Evolutionary conservation across 176 grass and related monocot species (phyloP), one percentile per base, ranked within the genome.

Genomic region (Eragrostis nindensis): DNA sequence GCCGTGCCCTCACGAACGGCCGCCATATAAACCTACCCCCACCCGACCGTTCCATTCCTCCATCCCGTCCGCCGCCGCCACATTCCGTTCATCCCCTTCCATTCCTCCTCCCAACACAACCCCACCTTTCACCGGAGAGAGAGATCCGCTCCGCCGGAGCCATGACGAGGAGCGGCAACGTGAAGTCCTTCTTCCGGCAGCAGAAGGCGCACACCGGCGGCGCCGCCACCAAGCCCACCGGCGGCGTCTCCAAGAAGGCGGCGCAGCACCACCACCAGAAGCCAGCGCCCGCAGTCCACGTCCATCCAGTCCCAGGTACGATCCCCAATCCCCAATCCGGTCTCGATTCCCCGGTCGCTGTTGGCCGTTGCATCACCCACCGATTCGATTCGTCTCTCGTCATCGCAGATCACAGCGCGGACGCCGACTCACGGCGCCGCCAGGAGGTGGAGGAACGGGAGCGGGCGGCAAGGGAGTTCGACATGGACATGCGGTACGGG

Each of bases 401-500:
- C 11, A 7, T 49, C 7, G 32, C 69, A 82, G 83, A 68, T 19
- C 83, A 63, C 11, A 44, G 25, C 36, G 54, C 14, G 27, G 52
- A 14, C 11, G 67, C 27, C 13, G 77, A 41, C 14, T 30, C 48
- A 8, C 10, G 42, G 27, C 65, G 21, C 8, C 8, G 26, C 30
- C 24, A 73, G 4, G 60, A 39, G 21, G 57, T 44, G 10, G 70
- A 73, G 85, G 79, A 85, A 25, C 29, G 14, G 61, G 87, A 85
- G 85, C 49, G 82, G 71, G 82, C 60, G 67, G 82, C 50, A 19
- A 27, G 89, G 76, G 76, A 82, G 83, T 94, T 94, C 89, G 92
- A 94, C 83, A 60, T 94, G 89, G 92, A 91, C 86, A 94, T 84
- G 86, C 82, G 86, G 66, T 94, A 91, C 80, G 92, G 92, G 17